These are phyloP conservation scores for Curvularia verruculosa DNA, from an alignment of 2,329 filamentous ascomycete species.

Conservation along the genomic window DNA sequence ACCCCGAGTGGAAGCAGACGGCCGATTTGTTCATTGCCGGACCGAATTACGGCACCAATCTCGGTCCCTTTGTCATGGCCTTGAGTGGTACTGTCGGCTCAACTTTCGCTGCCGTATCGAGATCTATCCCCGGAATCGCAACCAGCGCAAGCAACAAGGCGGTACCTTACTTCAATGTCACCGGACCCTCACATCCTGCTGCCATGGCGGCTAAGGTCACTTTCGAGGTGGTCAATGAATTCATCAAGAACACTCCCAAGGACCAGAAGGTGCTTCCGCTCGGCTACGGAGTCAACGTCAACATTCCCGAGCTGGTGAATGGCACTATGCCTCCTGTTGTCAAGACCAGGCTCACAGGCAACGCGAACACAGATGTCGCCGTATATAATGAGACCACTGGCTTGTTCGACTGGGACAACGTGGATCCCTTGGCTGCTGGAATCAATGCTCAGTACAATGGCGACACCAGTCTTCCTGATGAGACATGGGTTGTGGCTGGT, in stretches of 20 bases:
- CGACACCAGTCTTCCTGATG: conserved; percentile 58
- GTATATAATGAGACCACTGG: conserved; percentile 54
- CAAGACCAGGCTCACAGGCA: conserved; percentile 58
- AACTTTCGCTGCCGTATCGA: conserved; percentile 58
- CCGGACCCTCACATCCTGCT: conserved; percentile 53
- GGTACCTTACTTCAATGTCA: conserved; percentile 53
- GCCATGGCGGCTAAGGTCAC: conserved; percentile 54
- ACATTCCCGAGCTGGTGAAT: conserved; percentile 54
- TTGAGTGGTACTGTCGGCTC: conserved; percentile 49
- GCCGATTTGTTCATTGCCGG: conserved; percentile 63
- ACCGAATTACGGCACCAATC: conserved; percentile 62
- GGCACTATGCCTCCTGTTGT: conserved; percentile 54
- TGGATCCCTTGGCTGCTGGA: conserved; percentile 55
- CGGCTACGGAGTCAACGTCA: conserved; percentile 61
- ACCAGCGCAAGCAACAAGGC: conserved; percentile 54
- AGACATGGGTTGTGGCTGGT: conserved; percentile 56
- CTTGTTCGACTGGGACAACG: conserved; percentile 58
- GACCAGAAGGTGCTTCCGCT: conserved; percentile 51
- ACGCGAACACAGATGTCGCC: conserved; percentile 56
- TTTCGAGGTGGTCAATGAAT: conserved; percentile 53
- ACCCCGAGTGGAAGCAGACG: conserved; percentile 52
- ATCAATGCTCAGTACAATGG: conserved; percentile 60
- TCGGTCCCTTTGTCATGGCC: conserved; percentile 57
- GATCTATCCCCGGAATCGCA: conserved; percentile 59
- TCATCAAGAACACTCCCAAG: conserved; percentile 49